Base-by-base conservation (phyloP, 306 rosid genomes). In the Cucurbita ficifolia region DNA sequence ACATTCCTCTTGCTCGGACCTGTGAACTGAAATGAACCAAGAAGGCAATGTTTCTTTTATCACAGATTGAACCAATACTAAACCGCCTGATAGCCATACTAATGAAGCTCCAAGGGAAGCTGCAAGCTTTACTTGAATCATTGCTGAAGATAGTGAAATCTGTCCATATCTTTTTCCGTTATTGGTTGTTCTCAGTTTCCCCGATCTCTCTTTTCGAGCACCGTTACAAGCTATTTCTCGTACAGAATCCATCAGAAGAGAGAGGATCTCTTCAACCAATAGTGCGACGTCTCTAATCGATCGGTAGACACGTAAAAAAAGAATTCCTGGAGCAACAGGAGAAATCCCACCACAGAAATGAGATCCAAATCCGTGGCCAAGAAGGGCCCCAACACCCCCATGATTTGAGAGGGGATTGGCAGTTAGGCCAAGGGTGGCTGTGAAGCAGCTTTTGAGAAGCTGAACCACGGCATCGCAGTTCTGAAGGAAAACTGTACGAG, bases 401-500 rank as follows among this genome's bases (percentile, higher is more conserved):
- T 80, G 78, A 85, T 79, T 77, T 40, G 89, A 86, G 77, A 86
- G 60, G 40, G 93, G 87, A 42, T 86, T 80, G 79, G 86, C 63
- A 71, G 84, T 90, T 79, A 89, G 72, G 77, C 89, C 96, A n/a
- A 89, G 96, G 56, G 95, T 84, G 45, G 99, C 95, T 22, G 89
- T 85, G 86, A 94, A 94, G 88, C 99, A 94, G 86, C 95, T 91
- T 80, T 86, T 84, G 53, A 94, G 87, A 75, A 94, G 97, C 76
- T 91, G 97, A 79, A 87, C 90, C 75, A 89, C 83, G 4, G 92
- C 87, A 58, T 88, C 89, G 2, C 81, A 79, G 81, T 85, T 88
- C 81, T 94, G 99, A 77, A 94, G 97, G 84, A 94, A 91, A 56
- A 89, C 96, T 4, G 99, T 85, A 38, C 97, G 89, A 73, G 97